Percentiles rank a stretch among this genome's conserved stretches.
phyloP scores from a whole-genome alignment of 257 asterid species.

The Solanum etuberosum region DNA sequence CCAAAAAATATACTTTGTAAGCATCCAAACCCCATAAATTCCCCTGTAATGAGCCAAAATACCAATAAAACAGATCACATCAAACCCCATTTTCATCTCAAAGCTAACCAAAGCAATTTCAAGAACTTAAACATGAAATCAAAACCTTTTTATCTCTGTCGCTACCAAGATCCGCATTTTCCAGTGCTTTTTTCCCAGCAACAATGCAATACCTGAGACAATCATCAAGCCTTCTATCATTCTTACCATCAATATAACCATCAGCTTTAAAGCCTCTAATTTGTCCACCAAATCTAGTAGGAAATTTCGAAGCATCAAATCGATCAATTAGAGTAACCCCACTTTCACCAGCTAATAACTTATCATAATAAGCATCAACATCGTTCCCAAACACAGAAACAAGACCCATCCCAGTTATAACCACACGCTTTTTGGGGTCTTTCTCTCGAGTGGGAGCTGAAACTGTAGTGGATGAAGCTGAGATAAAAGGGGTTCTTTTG shows the following conservation, averaged over 20 bases:
- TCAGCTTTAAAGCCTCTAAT: constrained; percentile 40
- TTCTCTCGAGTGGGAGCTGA: constrained; percentile 35
- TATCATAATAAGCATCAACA: constrained; percentile 34
- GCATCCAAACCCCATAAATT: neutral
- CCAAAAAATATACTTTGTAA: neutral
- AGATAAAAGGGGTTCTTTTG: constrained; percentile 3
- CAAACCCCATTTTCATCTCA: neutral
- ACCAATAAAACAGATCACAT: neutral
- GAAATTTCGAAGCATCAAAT: constrained; percentile 46
- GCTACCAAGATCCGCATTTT: constrained; percentile 36
- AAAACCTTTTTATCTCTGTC: constrained; percentile 24
- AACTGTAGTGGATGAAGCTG: constrained; percentile 13
- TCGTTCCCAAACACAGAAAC: constrained; percentile 55
- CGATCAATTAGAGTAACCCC: constrained; percentile 42
- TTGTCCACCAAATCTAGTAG: constrained; percentile 51
- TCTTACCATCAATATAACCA: constrained; percentile 50
- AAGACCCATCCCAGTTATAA: constrained; percentile 45
- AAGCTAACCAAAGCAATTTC: neutral
- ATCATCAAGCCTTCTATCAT: constrained; percentile 48
- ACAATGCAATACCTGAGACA: constrained; percentile 44
- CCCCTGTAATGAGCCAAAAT: neutral
- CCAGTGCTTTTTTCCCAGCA: constrained; percentile 47
- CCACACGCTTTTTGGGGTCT: constrained; percentile 47
- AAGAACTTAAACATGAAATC: neutral
- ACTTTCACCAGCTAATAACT: constrained; percentile 38